Conservation (phyloP, 805 yeast species). For the Trichomonascus vanleenenianus region DNA sequence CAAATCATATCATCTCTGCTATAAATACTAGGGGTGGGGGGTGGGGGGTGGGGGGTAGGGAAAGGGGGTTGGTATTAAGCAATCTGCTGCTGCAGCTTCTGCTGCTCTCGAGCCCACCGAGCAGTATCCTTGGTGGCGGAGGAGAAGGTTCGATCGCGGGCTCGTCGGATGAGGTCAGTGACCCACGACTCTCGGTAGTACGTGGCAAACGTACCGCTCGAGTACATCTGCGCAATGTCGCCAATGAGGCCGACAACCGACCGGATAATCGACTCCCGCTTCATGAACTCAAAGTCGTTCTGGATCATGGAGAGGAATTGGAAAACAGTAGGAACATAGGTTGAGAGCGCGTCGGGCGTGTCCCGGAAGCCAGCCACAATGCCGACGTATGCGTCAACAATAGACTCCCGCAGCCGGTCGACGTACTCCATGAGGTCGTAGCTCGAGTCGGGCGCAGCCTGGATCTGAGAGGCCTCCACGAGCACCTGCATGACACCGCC, state of each 20-base stretch:
- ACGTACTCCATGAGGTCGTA: constrained; percentile 73
- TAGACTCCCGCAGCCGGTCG: constrained; percentile 67
- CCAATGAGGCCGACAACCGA: constrained; percentile 88
- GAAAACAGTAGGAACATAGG: constrained; percentile 63
- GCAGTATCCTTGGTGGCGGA: constrained; percentile 82
- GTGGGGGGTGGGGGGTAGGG: neutral
- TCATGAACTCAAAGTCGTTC: constrained; percentile 49
- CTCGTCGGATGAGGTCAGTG: constrained; percentile 61
- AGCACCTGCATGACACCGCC: constrained; percentile 71
- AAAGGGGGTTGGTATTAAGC: too few species aligned
- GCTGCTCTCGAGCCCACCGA: constrained; percentile 93
- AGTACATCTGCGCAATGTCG: constrained; percentile 82
- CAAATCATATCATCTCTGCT: neutral
- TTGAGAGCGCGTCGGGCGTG: constrained; percentile 54
- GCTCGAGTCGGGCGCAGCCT: constrained; percentile 40
- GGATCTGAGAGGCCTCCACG: constrained; percentile 28
- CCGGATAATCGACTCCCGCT: constrained; percentile 66
- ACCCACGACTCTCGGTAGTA: constrained; percentile 73
- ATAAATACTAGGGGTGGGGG: too few species aligned
- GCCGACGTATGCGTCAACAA: constrained; percentile 94
- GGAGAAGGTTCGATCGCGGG: constrained; percentile 57
- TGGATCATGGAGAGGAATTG: constrained; percentile 55
- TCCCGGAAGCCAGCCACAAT: constrained; percentile 83
- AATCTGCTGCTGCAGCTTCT: constrained; percentile 36
- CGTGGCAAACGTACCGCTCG: constrained; percentile 63